These are phyloP conservation scores for Crithidia sp. DNA, from an alignment of 208 protist genomes.

Conservation along the genomic window DNA sequence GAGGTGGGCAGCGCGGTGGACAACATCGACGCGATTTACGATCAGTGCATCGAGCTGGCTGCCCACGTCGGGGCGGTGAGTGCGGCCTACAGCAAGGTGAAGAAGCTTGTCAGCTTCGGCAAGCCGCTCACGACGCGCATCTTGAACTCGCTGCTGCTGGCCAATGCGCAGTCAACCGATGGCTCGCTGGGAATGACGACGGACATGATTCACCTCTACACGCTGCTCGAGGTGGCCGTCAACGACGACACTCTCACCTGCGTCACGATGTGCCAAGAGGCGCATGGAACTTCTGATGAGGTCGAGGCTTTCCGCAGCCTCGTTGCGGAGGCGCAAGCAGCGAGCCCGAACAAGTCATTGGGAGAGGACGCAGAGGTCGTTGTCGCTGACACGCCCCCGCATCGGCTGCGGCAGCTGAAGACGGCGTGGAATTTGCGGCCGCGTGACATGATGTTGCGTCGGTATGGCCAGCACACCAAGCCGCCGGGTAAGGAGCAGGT, in stretches of 20 bases:
- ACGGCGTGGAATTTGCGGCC: conserved; percentile 72
- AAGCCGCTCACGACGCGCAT: conserved; percentile 80
- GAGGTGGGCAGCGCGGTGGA: conserved; percentile 70
- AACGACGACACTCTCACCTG: conserved; percentile 80
- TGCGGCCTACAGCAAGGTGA: conserved; percentile 71
- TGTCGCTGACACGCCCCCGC: conserved; percentile 54
- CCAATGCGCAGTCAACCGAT: conserved; percentile 77
- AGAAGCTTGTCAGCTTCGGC: conserved; percentile 78
- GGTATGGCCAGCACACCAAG: conserved; percentile 74
- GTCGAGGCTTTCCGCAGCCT: conserved; percentile 36
- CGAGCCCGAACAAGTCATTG: conserved; percentile 27
- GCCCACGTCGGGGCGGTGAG: conserved; percentile 77
- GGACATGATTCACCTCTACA: conserved; percentile 73
- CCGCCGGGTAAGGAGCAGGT: conserved; percentile 47
- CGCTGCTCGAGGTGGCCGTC: conserved; percentile 49
- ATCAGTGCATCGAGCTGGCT: conserved; percentile 86
- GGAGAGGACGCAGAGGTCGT: conserved; percentile 55
- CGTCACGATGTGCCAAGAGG: conserved; percentile 50
- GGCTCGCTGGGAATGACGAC: conserved; percentile 64
- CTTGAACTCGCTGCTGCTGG: conserved; percentile 86
- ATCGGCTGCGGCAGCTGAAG: conserved; percentile 69
- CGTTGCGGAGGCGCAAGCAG: conserved; percentile 28
- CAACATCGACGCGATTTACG: conserved; percentile 59
- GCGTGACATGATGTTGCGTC: conserved; percentile 76
- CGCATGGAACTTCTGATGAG: conserved; percentile 45